Percentiles rank a stretch among this genome's conserved stretches.
phyloP scores from a whole-genome alignment of 345 rosid species.

The Gossypium anomalum region DNA sequence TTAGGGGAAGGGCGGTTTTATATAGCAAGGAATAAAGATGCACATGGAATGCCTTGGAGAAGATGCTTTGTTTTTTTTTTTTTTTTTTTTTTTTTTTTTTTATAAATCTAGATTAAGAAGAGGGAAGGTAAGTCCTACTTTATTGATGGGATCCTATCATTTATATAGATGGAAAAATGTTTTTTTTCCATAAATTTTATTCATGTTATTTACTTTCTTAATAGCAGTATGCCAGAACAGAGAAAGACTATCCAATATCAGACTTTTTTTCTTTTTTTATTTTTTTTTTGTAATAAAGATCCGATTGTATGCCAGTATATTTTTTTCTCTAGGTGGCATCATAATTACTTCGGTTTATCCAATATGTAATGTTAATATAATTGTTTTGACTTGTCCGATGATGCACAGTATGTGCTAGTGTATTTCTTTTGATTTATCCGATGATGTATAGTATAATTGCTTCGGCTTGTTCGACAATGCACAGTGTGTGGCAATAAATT shows the following conservation, averaged over 20 bases:
- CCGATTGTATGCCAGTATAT: background rate
- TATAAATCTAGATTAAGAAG: background rate
- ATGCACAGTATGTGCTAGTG: accelerated
- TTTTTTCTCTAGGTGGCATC: too few species aligned
- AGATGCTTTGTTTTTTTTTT: background rate
- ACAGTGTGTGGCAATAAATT: too few species aligned
- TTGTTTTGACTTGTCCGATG: too few species aligned
- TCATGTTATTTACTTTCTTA: background rate
- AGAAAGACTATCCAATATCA: background rate
- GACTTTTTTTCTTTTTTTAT: too few species aligned
- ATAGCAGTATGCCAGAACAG: background rate
- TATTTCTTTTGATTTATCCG: too few species aligned
- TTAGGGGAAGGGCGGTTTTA: background rate
- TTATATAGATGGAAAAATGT: background rate
- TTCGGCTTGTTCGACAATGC: too few species aligned
- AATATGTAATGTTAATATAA: too few species aligned
- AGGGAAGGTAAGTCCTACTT: background rate
- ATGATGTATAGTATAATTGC: too few species aligned
- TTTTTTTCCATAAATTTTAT: background rate
- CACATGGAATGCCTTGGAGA: constrained; percentile 12
- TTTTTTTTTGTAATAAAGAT: too few species aligned
- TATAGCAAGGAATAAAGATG: background rate
- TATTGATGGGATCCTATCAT: background rate
- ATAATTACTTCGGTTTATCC: too few species aligned
- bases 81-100: background rate